Evolutionary conservation across 2,329 filamentous ascomycete species (phyloP).

Genomic region (Aspergillus piperis): DNA sequence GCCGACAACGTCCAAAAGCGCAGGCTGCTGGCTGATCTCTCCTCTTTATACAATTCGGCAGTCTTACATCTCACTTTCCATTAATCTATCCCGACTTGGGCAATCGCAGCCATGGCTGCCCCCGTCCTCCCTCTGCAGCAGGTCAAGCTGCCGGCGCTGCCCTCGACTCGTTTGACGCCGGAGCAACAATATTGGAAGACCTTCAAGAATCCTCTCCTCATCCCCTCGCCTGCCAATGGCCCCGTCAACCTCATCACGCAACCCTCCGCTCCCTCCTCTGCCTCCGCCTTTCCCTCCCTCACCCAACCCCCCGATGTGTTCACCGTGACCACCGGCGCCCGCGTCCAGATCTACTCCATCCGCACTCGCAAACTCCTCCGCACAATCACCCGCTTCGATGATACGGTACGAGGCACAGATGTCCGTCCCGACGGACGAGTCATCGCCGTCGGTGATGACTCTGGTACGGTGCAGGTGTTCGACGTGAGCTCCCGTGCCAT

Average conservation of each 20-base stretch:
- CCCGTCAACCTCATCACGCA: conserved; percentile 89
- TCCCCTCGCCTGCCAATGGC: conserved; percentile 87
- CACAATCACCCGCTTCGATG: conserved; percentile 90
- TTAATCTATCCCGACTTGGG: neutral
- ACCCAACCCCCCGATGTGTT: conserved; percentile 62
- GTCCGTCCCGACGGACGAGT: conserved; percentile 86
- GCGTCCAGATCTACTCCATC: conserved; percentile 90
- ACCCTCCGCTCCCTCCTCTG: conserved; percentile 53
- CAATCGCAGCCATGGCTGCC: conserved; percentile 68
- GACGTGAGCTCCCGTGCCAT: conserved; percentile 88
- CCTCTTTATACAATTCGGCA: neutral
- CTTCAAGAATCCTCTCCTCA: conserved; percentile 86
- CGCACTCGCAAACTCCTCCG: conserved; percentile 89
- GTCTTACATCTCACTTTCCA: neutral
- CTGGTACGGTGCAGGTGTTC: conserved; percentile 91
- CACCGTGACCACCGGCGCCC: conserved; percentile 89
- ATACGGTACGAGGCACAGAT: conserved; percentile 85
- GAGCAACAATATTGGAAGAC: conserved; percentile 96
- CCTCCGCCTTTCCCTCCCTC: conserved; percentile 45
- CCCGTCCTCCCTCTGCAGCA: conserved; percentile 78
- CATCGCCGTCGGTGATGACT: conserved; percentile 87
- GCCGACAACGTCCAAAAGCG: conserved; percentile 1
- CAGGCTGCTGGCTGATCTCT: neutral
- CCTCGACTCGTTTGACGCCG: conserved; percentile 73
- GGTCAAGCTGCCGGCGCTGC: conserved; percentile 79